Conservation (phyloP, 257 asterid species). For the Ophiorrhiza pumila region DNA sequence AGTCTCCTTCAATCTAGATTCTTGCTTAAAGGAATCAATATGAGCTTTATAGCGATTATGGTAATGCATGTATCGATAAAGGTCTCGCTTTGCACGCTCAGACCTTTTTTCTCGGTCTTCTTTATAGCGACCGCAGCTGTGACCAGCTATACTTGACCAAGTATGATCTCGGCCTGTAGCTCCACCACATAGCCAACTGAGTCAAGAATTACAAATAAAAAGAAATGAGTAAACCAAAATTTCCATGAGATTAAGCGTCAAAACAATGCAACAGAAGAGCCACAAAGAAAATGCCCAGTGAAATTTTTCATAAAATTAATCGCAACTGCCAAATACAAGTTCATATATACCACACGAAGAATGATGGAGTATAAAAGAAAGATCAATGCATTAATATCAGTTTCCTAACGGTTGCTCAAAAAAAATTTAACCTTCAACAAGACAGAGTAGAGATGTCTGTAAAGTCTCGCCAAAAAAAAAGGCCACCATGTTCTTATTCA, state of each 20-base stretch:
- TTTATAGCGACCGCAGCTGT: conserved; percentile 92
- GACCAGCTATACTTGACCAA: conserved; percentile 64
- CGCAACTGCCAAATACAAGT: neutral
- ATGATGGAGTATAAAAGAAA: neutral
- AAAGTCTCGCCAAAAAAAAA: neutral
- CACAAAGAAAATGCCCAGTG: neutral
- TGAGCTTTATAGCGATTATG: conserved; percentile 90
- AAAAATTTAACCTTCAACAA: neutral
- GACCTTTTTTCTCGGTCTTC: conserved; percentile 60
- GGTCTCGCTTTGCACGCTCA: conserved; percentile 74
- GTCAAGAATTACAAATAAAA: conserved; percentile 18
- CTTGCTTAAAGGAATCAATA: conserved; percentile 78
- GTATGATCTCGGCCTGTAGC: conserved; percentile 88
- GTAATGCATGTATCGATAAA: conserved; percentile 85
- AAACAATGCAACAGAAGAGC: neutral
- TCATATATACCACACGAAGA: neutral
- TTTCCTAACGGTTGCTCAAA: conserved; percentile 4
- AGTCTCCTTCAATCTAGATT: conserved; percentile 60
- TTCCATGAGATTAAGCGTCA: neutral
- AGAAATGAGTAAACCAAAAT: conserved; percentile 10
- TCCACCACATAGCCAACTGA: conserved; percentile 96
- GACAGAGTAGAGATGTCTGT: neutral
- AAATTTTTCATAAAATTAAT: neutral
- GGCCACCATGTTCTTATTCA: neutral
- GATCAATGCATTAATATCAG: neutral